These are phyloP conservation scores for Auricularia sp. DNA, from an alignment of 768 basidiomycete genomes.

Conservation along the genomic window DNA sequence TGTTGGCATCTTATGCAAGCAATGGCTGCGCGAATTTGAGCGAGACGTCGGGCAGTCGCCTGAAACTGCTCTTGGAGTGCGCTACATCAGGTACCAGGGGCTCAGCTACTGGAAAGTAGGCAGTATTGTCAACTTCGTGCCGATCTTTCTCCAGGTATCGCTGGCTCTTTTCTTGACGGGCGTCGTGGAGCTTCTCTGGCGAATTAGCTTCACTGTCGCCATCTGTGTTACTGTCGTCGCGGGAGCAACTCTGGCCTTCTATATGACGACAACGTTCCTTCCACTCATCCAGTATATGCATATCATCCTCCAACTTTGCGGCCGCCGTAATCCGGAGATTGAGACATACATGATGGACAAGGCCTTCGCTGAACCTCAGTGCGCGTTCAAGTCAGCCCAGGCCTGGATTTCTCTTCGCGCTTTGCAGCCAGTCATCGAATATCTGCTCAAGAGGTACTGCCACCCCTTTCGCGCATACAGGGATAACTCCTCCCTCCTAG, in stretches of 20 bases:
- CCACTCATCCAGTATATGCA: background rate
- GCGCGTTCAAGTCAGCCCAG: background rate
- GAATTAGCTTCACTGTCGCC: background rate
- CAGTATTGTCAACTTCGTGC: conserved; percentile 14
- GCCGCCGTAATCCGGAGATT: background rate
- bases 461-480: background rate
- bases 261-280: background rate
- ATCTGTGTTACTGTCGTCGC: background rate
- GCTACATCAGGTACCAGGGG: conserved; percentile 13
- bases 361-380: background rate
- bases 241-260: background rate
- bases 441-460: background rate
- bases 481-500: background rate
- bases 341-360: background rate
- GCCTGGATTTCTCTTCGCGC: background rate
- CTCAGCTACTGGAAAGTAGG: conserved; percentile 14
- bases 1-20: conserved; percentile 19
- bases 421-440: background rate
- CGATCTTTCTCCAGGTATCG: conserved; percentile 12
- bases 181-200: conserved; percentile 10
- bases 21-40: conserved; percentile 16
- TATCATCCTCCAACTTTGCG: background rate
- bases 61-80: conserved; percentile 5
- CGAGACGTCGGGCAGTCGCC: conserved; percentile 6
- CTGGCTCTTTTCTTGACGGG: conserved; percentile 14